A percentile compares a stretch with the other conserved stretches of the same genome.
phyloP scores from a whole-genome alignment of 169 alveolate genomes.

The Plasmodium vinckei region DNA sequence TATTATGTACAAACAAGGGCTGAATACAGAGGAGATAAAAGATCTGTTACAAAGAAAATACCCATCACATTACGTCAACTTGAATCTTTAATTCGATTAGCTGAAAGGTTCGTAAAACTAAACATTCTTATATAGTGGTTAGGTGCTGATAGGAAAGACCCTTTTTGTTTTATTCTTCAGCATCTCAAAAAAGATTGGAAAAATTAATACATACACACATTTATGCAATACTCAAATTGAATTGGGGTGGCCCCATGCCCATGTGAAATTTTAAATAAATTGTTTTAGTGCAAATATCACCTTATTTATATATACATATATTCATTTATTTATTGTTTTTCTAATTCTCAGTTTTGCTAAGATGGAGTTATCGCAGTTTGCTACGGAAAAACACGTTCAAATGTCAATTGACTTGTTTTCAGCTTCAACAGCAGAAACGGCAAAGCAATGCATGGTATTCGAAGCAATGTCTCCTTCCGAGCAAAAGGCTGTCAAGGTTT shows the following conservation, averaged over 20 bases:
- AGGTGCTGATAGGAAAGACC: no score
- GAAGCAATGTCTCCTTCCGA: slow-evolving; percentile 89
- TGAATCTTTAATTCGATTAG: slow-evolving; percentile 97
- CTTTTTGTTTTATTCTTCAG: no score
- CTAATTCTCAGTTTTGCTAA: slow-evolving; percentile 86
- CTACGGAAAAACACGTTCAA: slow-evolving; percentile 91
- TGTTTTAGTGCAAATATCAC: no score
- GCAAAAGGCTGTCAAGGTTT: slow-evolving; percentile 85
- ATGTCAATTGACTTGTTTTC: slow-evolving; percentile 92
- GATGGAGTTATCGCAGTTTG: slow-evolving; percentile 91
- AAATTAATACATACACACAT: background rate
- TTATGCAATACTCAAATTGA: background rate
- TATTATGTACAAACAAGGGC: slow-evolving; percentile 94
- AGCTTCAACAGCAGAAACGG: slow-evolving; percentile 92
- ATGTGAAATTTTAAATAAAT: background rate
- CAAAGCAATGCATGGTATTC: slow-evolving; percentile 85
- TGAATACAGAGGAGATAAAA: slow-evolving; percentile 90
- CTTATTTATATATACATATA: background rate
- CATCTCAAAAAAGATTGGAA: no score
- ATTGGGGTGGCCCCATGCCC: background rate
- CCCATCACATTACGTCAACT: slow-evolving; percentile 99
- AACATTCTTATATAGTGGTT: no score
- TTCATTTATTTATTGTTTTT: background rate
- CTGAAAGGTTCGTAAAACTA: slow-evolving; percentile 87
- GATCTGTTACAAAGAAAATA: slow-evolving; percentile 88